These are phyloP conservation scores for Cymbopogon flexuosus DNA, from an alignment of 202 grass and related monocot species.

Conservation along the genomic window DNA sequence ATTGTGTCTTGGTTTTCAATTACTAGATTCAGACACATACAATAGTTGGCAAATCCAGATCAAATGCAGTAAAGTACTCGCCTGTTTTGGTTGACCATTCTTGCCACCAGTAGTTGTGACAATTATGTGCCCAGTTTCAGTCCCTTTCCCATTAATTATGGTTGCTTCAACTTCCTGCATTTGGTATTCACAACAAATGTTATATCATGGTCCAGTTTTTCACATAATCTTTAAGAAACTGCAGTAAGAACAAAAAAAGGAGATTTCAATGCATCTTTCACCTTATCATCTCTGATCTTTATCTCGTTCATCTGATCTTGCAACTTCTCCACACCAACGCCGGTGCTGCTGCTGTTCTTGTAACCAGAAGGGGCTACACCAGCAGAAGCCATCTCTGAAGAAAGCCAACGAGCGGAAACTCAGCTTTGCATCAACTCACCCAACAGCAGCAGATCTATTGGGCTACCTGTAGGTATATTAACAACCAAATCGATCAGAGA, in stretches of 20 bases:
- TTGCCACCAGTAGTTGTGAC: slow-evolving; percentile 88
- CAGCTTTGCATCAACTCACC: slow-evolving; percentile 33
- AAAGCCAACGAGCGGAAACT: not conserved
- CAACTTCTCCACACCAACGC: slow-evolving; percentile 56
- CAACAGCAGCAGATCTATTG: not conserved
- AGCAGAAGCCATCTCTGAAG: slow-evolving; percentile 55
- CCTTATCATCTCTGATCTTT: slow-evolving; percentile 98
- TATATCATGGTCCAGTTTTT: not conserved
- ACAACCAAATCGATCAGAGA: not conserved
- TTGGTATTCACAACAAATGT: slow-evolving; percentile 28
- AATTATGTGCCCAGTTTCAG: slow-evolving; percentile 96
- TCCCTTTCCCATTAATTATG: slow-evolving; percentile 88
- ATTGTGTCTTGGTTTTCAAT: not conserved
- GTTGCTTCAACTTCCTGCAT: slow-evolving; percentile 79
- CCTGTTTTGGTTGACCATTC: slow-evolving; percentile 97
- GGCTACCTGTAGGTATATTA: not conserved
- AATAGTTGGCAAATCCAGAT: not conserved
- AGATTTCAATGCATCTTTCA: not conserved
- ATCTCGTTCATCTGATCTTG: slow-evolving; percentile 87
- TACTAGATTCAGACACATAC: not conserved
- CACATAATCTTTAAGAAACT: not conserved
- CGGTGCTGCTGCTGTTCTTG: slow-evolving; percentile 50
- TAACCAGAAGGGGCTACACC: slow-evolving; percentile 51
- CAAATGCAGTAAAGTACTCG: slow-evolving; percentile 30
- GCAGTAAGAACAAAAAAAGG: not conserved